Percentiles rank a stretch among this genome's conserved stretches.
Conservation (phyloP, 331 rosid species). For the Quercus phellos region DNA sequence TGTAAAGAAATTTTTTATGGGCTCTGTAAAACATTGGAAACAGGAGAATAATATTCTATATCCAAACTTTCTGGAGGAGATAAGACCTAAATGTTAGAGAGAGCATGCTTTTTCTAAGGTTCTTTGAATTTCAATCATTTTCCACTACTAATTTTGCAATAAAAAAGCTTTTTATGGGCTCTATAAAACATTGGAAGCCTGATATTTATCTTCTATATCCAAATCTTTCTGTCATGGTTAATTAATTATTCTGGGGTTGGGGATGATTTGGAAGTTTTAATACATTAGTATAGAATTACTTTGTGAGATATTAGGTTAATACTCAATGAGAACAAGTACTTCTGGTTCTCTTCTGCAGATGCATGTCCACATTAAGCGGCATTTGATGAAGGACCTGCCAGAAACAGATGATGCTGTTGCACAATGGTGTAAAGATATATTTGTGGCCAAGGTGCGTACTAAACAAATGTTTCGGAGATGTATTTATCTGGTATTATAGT, state of each 20-base stretch:
- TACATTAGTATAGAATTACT: neutral
- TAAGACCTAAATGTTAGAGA: neutral
- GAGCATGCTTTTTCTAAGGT: neutral
- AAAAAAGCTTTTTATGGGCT: neutral
- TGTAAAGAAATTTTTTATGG: neutral
- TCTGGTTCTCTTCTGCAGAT: slow-evolving; percentile 46
- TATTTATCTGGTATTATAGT: neutral
- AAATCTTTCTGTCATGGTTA: neutral
- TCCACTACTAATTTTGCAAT: neutral
- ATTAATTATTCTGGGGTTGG: too few species aligned
- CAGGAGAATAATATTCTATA: neutral
- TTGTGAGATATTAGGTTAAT: neutral
- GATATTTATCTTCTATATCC: neutral
- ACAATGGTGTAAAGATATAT: slow-evolving; percentile 71
- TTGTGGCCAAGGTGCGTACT: slow-evolving; percentile 63
- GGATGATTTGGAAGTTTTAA: too few species aligned
- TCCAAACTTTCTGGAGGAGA: neutral
- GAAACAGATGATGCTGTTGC: slow-evolving; percentile 82
- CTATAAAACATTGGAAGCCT: neutral
- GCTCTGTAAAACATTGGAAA: neutral
- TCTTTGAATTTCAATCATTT: neutral
- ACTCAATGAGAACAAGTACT: neutral
- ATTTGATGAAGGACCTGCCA: slow-evolving; percentile 77
- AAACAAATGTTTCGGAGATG: neutral
- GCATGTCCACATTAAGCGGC: slow-evolving; percentile 82